Conservation (phyloP, 768 basidiomycete genomes). For the Hericium coralloides region DNA sequence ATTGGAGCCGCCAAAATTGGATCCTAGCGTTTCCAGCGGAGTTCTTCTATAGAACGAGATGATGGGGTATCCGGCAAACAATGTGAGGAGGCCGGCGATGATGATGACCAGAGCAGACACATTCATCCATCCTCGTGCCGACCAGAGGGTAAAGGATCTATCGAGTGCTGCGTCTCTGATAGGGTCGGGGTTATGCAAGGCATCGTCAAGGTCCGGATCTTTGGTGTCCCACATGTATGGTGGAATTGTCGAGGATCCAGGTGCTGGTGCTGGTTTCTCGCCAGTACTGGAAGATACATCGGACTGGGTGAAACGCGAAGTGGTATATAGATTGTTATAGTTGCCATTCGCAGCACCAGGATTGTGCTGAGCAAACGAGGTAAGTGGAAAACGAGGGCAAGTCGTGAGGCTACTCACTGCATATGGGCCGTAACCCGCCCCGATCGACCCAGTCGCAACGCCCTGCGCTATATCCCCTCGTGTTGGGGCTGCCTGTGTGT, state of each 20-base stretch:
- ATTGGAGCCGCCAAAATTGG: constrained; percentile 90
- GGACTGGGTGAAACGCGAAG: constrained; percentile 44
- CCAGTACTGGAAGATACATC: constrained; percentile 32
- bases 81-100: constrained; percentile 54
- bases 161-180: constrained; percentile 55
- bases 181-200: constrained; percentile 82
- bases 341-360: constrained; percentile 30
- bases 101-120: constrained; percentile 64
- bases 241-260: constrained; percentile 53
- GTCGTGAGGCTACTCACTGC: constrained; percentile 37
- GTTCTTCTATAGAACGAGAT: constrained; percentile 40
- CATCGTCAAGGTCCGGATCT: constrained; percentile 85
- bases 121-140: constrained; percentile 78
- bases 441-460: constrained; percentile 74
- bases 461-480: constrained; percentile 58
- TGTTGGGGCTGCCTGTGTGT: constrained; percentile 14
- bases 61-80: constrained; percentile 89
- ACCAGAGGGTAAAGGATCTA: constrained; percentile 62
- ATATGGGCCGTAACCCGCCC: constrained; percentile 79
- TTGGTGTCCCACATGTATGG: constrained; percentile 68
- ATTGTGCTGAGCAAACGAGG: constrained; percentile 40
- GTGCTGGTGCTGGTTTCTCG: constrained; percentile 31
- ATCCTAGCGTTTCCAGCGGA: constrained; percentile 29
- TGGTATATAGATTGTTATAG: constrained; percentile 34
- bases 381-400: not conserved